Conservation (phyloP, 345 rosid species). For the Firmiana major region DNA sequence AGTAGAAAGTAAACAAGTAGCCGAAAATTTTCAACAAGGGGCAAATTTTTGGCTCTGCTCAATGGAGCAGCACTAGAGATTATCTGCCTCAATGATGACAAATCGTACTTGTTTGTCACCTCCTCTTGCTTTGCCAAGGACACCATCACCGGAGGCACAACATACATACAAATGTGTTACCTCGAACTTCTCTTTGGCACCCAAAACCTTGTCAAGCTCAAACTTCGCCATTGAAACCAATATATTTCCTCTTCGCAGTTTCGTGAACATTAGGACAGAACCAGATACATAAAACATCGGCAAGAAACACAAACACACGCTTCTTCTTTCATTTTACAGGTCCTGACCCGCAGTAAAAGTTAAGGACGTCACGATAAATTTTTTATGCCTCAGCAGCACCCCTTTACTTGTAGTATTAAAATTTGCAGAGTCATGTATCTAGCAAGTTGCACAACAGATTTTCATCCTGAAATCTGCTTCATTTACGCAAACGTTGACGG, state of each 20-base stretch:
- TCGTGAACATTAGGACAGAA: slow-evolving; percentile 19
- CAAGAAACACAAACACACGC: slow-evolving; percentile 55
- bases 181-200: slow-evolving; percentile 31
- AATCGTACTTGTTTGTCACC: slow-evolving; percentile 30
- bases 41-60: slow-evolving; percentile 31
- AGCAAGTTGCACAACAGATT: neutral
- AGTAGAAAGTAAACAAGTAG: no score
- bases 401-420: slow-evolving; percentile 51
- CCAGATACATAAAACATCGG: slow-evolving; percentile 85
- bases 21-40: slow-evolving; percentile 30
- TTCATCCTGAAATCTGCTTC: neutral
- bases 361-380: slow-evolving; percentile 56
- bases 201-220: slow-evolving; percentile 35
- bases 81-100: slow-evolving; percentile 33
- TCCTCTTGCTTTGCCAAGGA: slow-evolving; percentile 27
- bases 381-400: slow-evolving; percentile 60
- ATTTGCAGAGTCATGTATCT: neutral
- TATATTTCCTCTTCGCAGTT: slow-evolving; percentile 37
- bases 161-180: slow-evolving; percentile 33
- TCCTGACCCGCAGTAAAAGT: slow-evolving; percentile 72
- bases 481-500: neutral
- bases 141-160: slow-evolving; percentile 42
- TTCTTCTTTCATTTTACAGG: slow-evolving; percentile 30
- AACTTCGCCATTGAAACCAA: slow-evolving; percentile 41
- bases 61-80: slow-evolving; percentile 48